Evolutionary conservation across 768 basidiomycete genomes (phyloP), one percentile per base, ranked within the genome.

Genomic region (Phylloporus sp.): DNA sequence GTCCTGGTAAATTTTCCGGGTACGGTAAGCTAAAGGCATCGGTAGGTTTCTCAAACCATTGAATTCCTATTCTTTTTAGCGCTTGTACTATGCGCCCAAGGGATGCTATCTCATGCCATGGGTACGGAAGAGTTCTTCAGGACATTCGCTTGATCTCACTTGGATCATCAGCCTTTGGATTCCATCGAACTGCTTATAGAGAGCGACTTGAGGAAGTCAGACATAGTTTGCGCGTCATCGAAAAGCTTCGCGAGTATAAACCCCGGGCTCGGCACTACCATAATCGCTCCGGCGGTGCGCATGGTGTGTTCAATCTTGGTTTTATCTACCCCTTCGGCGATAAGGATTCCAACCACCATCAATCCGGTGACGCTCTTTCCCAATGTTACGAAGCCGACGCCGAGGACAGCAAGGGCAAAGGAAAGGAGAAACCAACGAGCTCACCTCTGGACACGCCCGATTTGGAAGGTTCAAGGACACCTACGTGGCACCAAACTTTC

Each of bases 31-130:
- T 55, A 9, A 47, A 15, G 8, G 42, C 20, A n/a, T 23, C 24
- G 37, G 5, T 54, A 82, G 80, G 57, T 82, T n/a, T 70, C 71
- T 35, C 71, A 87, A 68, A 78, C 74, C 7, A 74, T 90, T 17
- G 74, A 84, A 55, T 87, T 90, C 59, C 55, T 86, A 27, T 90
- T 90, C 69, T 90, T 90, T 68, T 65, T 85, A n/a, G 71, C 74
- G 3, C 69, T 90, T 13, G 72, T 88, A 11, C 64, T 79, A 51
- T 82, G 78, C 46, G 63, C 67, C 9, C 84, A 86, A 60, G 71
- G 76, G 53, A 82, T 90, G 75, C 64, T 87, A 17, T 81, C 82
- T 1, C 86, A 88, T 56, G 71, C 77, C 27, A 78, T 89, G 27
- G 75, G 74, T 75, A 56, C 15, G 56, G 3, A 37, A 29, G 24